Base-by-base conservation (phyloP, 306 rosid genomes). In the Rosa lucieae region DNA sequence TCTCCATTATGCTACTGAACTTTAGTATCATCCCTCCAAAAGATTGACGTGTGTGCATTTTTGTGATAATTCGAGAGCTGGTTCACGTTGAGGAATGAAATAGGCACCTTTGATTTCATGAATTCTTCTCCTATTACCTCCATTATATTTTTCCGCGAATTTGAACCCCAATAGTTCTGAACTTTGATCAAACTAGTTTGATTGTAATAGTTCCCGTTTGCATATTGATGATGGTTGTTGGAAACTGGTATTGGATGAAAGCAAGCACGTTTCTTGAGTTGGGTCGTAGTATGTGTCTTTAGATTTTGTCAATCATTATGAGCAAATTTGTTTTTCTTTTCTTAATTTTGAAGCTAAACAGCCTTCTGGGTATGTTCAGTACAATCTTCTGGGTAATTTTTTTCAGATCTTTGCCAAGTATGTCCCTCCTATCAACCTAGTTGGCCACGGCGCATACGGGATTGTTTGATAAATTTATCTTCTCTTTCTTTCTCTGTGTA, bases 381-480 rank as follows among this genome's bases (percentile, higher is more conserved):
- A 91, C 87, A 92, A 90, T 77, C 72, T 95, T 70, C 81, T 92
- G 56, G 99, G 99, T 23, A 92, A 87, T 84, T 44, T 82, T 63
- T 95, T 95, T 49, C 92, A 95, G 73, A 88, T 95, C 61, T 89
- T 87, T 29, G 78, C 92, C 58, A 92, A 95, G 47, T 95, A 92
- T 72, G 83, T 79, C 43, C 97, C 99, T 37, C 97, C 99, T 21
- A 84, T 95, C 1, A 88, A 87, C 46, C 99, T 97, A 44, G 96
- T 95, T 47, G 98, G 99, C 32, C 96, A 98, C 61, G 97, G 99
- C 58, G 94, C 99, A 4, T 92, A 92, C 84, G 99, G 97, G 85
- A 87, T 92, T 90, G 98, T 95, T 76, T 95, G 99, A 98, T 95
- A 73, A 20, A 12, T 44, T 18, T 21, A 68, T 35, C 21, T 29